Conservation (phyloP, 805 yeast species). For the Wickerhamomyces alni region DNA sequence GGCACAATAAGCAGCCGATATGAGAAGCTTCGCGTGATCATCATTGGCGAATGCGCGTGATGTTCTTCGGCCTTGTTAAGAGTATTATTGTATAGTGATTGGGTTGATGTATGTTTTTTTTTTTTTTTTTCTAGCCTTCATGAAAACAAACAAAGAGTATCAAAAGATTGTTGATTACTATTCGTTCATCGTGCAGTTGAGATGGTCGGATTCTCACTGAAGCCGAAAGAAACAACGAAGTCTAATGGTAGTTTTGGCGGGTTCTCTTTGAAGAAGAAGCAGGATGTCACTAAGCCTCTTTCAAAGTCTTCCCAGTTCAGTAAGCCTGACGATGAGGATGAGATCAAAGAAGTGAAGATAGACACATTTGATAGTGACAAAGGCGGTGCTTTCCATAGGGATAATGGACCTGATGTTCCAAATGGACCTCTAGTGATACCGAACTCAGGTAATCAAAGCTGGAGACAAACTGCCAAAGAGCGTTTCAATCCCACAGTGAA, state of each 20-base stretch:
- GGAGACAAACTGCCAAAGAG: conserved; percentile 12
- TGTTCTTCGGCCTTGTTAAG: too few species aligned
- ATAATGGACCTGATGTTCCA: conserved; percentile 7
- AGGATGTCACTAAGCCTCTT: neutral
- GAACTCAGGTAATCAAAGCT: conserved; percentile 15
- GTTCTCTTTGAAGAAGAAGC: conserved; percentile 26
- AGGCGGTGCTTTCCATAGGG: conserved; percentile 18
- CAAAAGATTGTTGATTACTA: too few species aligned
- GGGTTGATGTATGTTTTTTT: too few species aligned
- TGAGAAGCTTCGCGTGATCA: too few species aligned
- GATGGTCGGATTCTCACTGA: conserved; percentile 35
- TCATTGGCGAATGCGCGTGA: too few species aligned
- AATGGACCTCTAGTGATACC: conserved; percentile 15
- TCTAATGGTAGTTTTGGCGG: conserved; percentile 22
- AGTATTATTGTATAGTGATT: too few species aligned
- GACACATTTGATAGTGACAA: conserved; percentile 17
- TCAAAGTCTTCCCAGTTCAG: conserved; percentile 12
- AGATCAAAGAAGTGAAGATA: conserved; percentile 10
- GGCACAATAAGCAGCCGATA: too few species aligned
- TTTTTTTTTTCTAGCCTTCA: too few species aligned
- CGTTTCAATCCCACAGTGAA: conserved; percentile 8
- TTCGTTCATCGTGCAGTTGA: neutral
- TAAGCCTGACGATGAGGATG: conserved; percentile 16
- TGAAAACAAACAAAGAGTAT: too few species aligned
- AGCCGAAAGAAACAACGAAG: conserved; percentile 20